Base-by-base conservation (phyloP, 108 stramenopile genomes). In the Discostella stelligeroides region DNA sequence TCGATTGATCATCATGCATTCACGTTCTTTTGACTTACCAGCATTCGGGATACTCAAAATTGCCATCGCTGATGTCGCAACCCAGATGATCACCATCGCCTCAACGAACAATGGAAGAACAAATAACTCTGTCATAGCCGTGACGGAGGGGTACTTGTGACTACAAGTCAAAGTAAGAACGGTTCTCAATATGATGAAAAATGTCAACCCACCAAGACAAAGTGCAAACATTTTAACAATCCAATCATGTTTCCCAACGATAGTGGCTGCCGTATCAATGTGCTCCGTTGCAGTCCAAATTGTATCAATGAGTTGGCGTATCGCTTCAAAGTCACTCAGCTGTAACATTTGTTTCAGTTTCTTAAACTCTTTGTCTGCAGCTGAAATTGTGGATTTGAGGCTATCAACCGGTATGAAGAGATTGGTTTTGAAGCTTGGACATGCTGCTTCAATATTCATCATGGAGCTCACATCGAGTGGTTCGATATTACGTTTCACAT, bases 191-290 rank as follows among this genome's bases (percentile, higher is more conserved):
- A 71, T 65, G 70, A 79, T 71, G 58, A 79, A 79, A 11, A 63
- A 56, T 23, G 59, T 55, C 48, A 71, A 30, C 12, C 25, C 70
- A 43, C 47, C 29, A 13, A 71, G 69, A 28, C 59, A 14, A 11
- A 79, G 60, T 11, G 43, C 64, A 34, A 37, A 69, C 70, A 79
- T 79, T 45, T 42, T 70, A 1, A 71, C 59, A 42, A 71, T 66
- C 77, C 77, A 79, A 71, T 71, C 69, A 34, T 79, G 70, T 41
- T 50, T 51, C 48, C 71, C 69, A 45, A 70, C 49, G 11, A n/a
- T 12, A 37, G 64, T 79, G 13, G 48, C 64, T 45, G 54, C 51
- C 17, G n/a, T 63, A 23, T 71, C 70, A 18, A 79, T 48, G 7
- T 60, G 1, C 1, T 49, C 38, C 21, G 63, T 70, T 21, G 64